These are phyloP conservation scores for Paraphysoderma sedebokerense DNA, from an alignment of 371 early-diverging fungal species.

Conservation along the genomic window DNA sequence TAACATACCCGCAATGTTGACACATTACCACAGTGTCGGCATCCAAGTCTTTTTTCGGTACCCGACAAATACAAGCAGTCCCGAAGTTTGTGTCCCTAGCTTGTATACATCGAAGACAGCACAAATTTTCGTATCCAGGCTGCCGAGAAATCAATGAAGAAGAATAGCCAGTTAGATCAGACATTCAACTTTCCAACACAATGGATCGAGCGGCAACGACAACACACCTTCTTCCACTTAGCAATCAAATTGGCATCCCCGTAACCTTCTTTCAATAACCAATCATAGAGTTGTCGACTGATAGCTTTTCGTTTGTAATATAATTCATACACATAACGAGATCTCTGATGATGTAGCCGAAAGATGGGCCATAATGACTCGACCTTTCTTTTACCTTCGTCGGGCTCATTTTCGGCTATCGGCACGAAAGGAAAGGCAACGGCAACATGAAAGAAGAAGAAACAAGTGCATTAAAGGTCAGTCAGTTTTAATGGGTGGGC, in stretches of 20 bases:
- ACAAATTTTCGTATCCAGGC: conserved; percentile 94
- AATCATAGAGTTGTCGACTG: conserved; percentile 79
- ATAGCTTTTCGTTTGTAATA: conserved; percentile 90
- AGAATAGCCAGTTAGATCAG: too few species aligned
- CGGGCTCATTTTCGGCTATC: conserved; percentile 86
- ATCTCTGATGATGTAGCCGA: conserved; percentile 91
- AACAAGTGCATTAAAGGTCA: too few species aligned
- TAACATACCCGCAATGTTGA: conserved; percentile 71
- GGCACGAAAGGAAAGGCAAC: not conserved
- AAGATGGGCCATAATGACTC: conserved; percentile 93
- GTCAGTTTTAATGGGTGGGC: too few species aligned
- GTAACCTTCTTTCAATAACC: conserved; percentile 71
- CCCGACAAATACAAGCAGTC: conserved; percentile 95
- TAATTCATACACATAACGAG: conserved; percentile 88
- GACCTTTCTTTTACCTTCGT: conserved; percentile 84
- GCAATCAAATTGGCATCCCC: conserved; percentile 91
- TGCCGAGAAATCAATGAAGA: too few species aligned
- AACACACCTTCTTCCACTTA: conserved; percentile 87
- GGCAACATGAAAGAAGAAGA: not conserved
- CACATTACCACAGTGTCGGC: conserved; percentile 83
- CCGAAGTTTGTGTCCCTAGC: conserved; percentile 94
- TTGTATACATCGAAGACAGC: conserved; percentile 95
- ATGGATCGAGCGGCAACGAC: not conserved
- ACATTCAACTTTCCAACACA: not conserved
- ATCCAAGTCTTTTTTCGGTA: conserved; percentile 78